phyloP scores from a whole-genome alignment of 164 flowering plant genomes.

The Akebia trifoliata region DNA sequence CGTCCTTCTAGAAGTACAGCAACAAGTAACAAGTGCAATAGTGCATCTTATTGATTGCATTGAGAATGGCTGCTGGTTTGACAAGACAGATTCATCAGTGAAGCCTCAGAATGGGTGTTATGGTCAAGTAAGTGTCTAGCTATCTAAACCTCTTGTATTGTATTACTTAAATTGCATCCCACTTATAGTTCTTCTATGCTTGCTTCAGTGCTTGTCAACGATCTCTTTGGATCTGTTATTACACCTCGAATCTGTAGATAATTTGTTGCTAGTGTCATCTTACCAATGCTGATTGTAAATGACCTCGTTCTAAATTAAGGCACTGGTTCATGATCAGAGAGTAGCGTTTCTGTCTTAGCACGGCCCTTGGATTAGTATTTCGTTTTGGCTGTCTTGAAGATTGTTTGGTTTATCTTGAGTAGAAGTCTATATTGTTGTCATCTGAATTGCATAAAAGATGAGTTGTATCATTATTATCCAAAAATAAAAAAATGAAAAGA shows the following conservation, averaged over 20 bases:
- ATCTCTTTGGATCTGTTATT: background rate
- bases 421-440: too few relatives aligned
- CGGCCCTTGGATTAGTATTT: too few relatives aligned
- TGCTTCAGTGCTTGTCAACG: conserved; percentile 1
- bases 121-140: conserved; percentile 29
- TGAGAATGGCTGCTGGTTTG: conserved; percentile 21
- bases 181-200: conserved; percentile 7
- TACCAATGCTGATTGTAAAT: background rate
- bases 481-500: too few relatives aligned
- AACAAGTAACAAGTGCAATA: conserved; percentile 12
- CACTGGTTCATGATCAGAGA: background rate
- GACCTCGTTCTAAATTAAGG: background rate
- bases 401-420: too few relatives aligned
- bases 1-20: conserved; percentile 9
- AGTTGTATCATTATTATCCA: too few relatives aligned
- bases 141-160: conserved; percentile 15
- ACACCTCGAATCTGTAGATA: background rate
- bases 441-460: too few relatives aligned
- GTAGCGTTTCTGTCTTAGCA: too few relatives aligned
- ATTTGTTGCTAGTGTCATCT: conserved; percentile 1
- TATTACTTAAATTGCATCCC: conserved; percentile 12
- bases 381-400: too few relatives aligned
- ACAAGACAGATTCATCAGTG: conserved; percentile 17
- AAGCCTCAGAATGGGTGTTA: conserved; percentile 20
- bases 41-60: conserved; percentile 14